Evolutionary conservation across 352 stramenopile genomes (phyloP).

Genomic region (Halophytophthora polymorphica): DNA sequence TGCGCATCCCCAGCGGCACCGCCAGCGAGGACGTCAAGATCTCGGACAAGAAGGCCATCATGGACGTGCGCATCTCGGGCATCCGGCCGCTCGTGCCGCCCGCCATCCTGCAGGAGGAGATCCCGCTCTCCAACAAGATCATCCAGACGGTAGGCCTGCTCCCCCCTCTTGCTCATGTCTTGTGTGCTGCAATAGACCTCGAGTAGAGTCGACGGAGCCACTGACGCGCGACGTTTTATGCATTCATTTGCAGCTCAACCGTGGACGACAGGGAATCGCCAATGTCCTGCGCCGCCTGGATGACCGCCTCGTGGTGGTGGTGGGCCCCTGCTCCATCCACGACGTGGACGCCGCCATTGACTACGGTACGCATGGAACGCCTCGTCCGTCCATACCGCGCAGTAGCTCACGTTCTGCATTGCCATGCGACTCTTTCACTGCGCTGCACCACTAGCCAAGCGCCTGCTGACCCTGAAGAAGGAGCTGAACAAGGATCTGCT

Average conservation of each 20-base stretch:
- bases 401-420: background rate
- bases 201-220: background rate
- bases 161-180: background rate
- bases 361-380: slow-evolving; percentile 42
- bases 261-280: slow-evolving; percentile 61
- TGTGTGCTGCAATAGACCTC: background rate
- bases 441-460: slow-evolving; percentile 34
- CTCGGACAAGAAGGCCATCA: slow-evolving; percentile 80
- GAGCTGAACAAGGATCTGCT: slow-evolving; percentile 80
- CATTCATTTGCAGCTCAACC: slow-evolving; percentile 45
- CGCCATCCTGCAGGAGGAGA: slow-evolving; percentile 81
- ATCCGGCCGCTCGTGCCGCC: slow-evolving; percentile 87
- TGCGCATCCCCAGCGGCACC: slow-evolving; percentile 64
- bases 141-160: slow-evolving; percentile 47
- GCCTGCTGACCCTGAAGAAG: slow-evolving; percentile 64
- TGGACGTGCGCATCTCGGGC: slow-evolving; percentile 84
- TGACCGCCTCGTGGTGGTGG: slow-evolving; percentile 80
- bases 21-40: slow-evolving; percentile 80
- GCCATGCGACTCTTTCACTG: background rate
- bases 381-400: background rate
- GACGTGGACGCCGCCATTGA: slow-evolving; percentile 84
- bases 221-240: background rate
- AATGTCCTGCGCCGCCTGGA: slow-evolving; percentile 81
- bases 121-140: slow-evolving; percentile 75
- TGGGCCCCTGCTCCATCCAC: slow-evolving; percentile 89